Evolutionary conservation across 495 filamentous ascomycete species (phyloP), one percentile per base, ranked within the genome.

Genomic region (Tricharina praecox): DNA sequence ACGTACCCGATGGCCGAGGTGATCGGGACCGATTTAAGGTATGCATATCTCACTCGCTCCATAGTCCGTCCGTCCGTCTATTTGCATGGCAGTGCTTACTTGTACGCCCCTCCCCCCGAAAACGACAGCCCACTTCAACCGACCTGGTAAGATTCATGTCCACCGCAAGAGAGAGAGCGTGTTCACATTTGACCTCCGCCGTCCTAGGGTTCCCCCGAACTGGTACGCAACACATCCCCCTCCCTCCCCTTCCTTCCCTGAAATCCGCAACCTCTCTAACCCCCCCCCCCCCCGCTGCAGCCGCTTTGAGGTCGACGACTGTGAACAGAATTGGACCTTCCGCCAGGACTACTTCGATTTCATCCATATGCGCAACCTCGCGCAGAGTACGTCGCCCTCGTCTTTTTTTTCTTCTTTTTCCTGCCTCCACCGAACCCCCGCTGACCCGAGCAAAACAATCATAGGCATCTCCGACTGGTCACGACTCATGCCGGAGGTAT

Each of bases 241-340:
- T n/a, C n/a, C n/a, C n/a, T n/a, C n/a, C n/a, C n/a, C n/a, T n/a
- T n/a, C n/a, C n/a, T n/a, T n/a, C n/a, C n/a, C n/a, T n/a, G n/a
- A n/a, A n/a, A n/a, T n/a, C n/a, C n/a, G n/a, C 7, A 21, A 21
- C 9, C 15, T 45, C 10, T 4, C 4, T 18, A 24, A 30, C 19
- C 30, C 23, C 24, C 30, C 13, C 7, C 19, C 30, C 23, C 24
- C 30, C 13, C 7, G 15, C 11, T 10, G 3, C n/a, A 8, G 2
- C 44, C 67, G 65, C 30, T 76, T 77, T 55, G 68, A 74, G 50
- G 63, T 75, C 40, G 68, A 70, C 48, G 70, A 78, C 47, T 70
- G 70, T n/a, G 65, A 69, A 32, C 52, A 66, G 4, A 65, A 70
- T 36, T 78, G 73, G 74, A 28, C 15, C 15, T 45, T 20, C 2